Conservation (phyloP, 73 alveolate genomes). For the Diophrys sp. region DNA sequence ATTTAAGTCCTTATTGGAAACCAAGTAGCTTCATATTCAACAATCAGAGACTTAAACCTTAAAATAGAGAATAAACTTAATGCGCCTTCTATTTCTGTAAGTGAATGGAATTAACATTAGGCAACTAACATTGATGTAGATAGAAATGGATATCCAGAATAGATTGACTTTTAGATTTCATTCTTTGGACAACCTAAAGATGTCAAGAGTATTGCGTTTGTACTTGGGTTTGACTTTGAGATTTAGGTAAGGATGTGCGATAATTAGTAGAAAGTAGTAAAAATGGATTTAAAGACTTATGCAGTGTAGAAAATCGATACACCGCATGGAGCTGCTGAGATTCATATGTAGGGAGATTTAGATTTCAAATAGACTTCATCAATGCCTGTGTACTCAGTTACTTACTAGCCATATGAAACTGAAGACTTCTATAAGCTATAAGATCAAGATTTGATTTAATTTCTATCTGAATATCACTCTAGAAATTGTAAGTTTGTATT, state of each 20-base stretch:
- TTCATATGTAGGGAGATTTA: slow-evolving; percentile 24
- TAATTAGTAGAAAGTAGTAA: background rate
- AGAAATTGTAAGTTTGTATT: background rate
- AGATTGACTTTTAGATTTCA: slow-evolving; percentile 13
- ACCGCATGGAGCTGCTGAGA: slow-evolving; percentile 44
- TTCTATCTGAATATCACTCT: background rate
- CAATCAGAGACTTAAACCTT: background rate
- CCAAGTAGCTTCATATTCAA: background rate
- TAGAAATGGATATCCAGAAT: slow-evolving; percentile 29
- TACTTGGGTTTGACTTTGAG: background rate
- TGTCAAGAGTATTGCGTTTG: background rate
- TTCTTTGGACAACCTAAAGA: slow-evolving; percentile 14
- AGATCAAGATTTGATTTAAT: background rate
- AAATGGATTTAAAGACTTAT: background rate
- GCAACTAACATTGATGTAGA: slow-evolving; percentile 13
- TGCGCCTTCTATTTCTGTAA: background rate
- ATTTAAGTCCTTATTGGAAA: background rate
- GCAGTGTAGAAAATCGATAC: slow-evolving; percentile 16
- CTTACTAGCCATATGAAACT: slow-evolving; percentile 11
- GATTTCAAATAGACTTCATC: slow-evolving; percentile 24
- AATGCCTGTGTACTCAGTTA: slow-evolving; percentile 16
- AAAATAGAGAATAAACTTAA: background rate
- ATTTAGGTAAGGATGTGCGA: background rate
- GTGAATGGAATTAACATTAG: no score
- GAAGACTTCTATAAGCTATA: background rate